phyloP scores from a whole-genome alignment of 2,329 filamentous ascomycete genomes.

The Penicillium sp. region DNA sequence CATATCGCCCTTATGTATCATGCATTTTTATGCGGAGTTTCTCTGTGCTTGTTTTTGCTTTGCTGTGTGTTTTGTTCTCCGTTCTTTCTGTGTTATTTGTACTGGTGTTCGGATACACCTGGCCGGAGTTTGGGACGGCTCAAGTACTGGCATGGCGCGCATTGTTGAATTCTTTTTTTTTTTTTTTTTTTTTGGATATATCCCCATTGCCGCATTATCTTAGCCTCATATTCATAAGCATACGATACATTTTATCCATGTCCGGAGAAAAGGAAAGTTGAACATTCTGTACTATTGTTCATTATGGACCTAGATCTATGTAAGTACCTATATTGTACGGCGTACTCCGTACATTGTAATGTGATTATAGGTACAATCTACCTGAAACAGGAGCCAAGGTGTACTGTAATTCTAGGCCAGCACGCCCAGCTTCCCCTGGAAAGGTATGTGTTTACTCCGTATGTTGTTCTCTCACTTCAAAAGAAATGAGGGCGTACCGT shows the following conservation, averaged over 20 bases:
- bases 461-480: too few relatives aligned
- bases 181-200: constrained; percentile 4
- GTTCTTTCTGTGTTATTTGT: neutral
- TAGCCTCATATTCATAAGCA: neutral
- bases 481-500: too few relatives aligned
- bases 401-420: too few relatives aligned
- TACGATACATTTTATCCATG: neutral
- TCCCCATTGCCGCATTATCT: constrained; percentile 2
- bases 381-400: too few relatives aligned
- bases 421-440: too few relatives aligned
- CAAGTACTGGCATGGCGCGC: constrained; percentile 1
- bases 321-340: too few relatives aligned
- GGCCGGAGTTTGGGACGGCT: neutral
- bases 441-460: too few relatives aligned
- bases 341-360: too few relatives aligned
- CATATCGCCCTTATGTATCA: neutral
- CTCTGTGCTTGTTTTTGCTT: neutral
- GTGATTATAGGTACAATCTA: too few relatives aligned
- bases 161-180: neutral
- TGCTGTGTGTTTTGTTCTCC: neutral
- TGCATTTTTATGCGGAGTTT: constrained; percentile 1
- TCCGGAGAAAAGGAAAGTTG: neutral
- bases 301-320: neutral
- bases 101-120: neutral
- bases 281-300: neutral